phyloP scores from a whole-genome alignment of 139 green algal species.

The Chlorokybus atmophyticus region DNA sequence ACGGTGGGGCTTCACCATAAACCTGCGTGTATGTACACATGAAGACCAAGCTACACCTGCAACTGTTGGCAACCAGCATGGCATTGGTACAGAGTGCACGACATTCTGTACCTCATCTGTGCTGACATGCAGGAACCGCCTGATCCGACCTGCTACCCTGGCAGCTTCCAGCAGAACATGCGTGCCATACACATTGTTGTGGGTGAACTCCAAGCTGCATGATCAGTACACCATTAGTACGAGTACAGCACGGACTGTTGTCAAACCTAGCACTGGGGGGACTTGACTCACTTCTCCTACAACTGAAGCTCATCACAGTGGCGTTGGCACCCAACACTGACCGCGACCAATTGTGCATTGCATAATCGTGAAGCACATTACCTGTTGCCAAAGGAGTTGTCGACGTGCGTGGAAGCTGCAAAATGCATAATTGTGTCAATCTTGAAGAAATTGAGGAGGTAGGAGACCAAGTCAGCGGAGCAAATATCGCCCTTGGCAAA shows the following conservation, averaged over 20 bases:
- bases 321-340: too few species aligned
- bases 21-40: too few species aligned
- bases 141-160: conserved; percentile 55
- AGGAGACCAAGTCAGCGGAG: conserved; percentile 72
- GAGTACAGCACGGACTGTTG: too few species aligned
- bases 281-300: background rate
- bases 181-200: conserved; percentile 95
- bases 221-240: too few species aligned
- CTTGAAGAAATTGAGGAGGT: conserved; percentile 62
- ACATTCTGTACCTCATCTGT: conserved; percentile 72
- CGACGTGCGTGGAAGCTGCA: conserved; percentile 92
- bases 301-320: conserved; percentile 31
- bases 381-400: conserved; percentile 97
- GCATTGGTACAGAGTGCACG: too few species aligned
- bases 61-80: too few species aligned
- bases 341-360: too few species aligned
- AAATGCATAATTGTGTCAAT: conserved; percentile 99
- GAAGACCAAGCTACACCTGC: too few species aligned
- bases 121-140: conserved; percentile 82
- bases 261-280: background rate
- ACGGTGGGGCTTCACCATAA: background rate
- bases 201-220: conserved; percentile 33
- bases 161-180: conserved; percentile 86
- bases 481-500: conserved; percentile 92
- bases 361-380: too few species aligned